Conservation (phyloP, 441 rosid genomes). For the Erodium moschatum region DNA sequence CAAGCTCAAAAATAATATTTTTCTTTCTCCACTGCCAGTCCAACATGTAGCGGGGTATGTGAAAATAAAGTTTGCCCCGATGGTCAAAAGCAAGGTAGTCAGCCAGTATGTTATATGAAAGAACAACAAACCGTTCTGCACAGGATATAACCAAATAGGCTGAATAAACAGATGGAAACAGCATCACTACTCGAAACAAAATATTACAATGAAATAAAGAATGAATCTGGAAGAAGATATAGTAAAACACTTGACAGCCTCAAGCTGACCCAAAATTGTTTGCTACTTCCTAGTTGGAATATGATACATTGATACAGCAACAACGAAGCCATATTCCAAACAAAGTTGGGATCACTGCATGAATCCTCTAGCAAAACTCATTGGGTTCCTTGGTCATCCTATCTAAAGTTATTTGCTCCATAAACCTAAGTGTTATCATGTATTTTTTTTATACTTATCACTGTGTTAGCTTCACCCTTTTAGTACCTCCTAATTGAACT, state of each 20-base stretch:
- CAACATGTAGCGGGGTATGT: conserved; percentile 61
- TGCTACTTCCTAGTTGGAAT: not conserved
- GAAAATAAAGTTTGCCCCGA: conserved; percentile 65
- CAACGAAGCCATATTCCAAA: not conserved
- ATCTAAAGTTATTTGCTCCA: not conserved
- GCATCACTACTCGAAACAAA: not conserved
- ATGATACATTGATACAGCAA: not conserved
- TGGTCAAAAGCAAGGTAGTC: conserved; percentile 79
- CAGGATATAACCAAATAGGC: conserved; percentile 20
- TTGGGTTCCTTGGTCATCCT: not conserved
- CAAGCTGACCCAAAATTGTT: not conserved
- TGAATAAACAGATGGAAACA: not conserved
- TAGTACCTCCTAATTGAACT: not conserved
- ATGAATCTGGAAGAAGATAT: not conserved
- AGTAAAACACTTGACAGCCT: not conserved
- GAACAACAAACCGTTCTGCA: conserved; percentile 62
- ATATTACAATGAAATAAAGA: not conserved
- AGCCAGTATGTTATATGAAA: conserved; percentile 84
- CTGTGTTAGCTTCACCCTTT: not conserved
- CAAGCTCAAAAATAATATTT: conserved; percentile 66
- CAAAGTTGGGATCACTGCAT: not conserved
- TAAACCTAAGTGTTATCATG: not conserved
- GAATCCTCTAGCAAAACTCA: not conserved
- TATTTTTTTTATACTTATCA: not conserved
- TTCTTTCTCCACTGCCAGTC: conserved; percentile 80